Conservation (phyloP, 345 rosid genomes). For the Gossypium herbaceum region DNA sequence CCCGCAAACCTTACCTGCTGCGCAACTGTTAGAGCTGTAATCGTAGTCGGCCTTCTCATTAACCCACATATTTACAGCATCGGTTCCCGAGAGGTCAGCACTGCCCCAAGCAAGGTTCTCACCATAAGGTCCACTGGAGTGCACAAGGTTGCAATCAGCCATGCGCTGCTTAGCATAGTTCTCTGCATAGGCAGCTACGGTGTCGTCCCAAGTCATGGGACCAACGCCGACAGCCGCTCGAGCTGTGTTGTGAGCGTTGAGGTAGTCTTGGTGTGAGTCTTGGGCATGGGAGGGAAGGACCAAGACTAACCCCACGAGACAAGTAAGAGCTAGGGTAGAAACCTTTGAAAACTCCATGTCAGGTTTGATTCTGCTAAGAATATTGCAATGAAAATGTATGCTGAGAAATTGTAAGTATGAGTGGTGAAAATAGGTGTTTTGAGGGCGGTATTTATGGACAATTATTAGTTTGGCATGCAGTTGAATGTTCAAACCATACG, state of each 20-base stretch:
- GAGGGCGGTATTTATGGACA: conserved; percentile 4
- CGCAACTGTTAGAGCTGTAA: conserved; percentile 46
- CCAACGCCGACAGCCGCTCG: conserved; percentile 37
- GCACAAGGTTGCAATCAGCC: conserved; percentile 41
- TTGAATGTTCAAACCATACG: not conserved
- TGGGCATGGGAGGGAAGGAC: conserved; percentile 26
- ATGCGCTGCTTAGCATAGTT: conserved; percentile 32
- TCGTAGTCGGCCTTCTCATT: conserved; percentile 47
- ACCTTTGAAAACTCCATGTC: not conserved
- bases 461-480: not conserved
- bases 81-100: conserved; percentile 31
- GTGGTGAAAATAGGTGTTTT: not conserved
- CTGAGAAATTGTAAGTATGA: not conserved
- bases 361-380: not conserved
- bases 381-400: not conserved
- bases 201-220: conserved; percentile 43
- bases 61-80: conserved; percentile 54
- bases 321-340: conserved; percentile 6
- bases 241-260: conserved; percentile 51
- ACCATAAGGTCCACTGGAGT: conserved; percentile 58
- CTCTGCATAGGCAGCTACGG: conserved; percentile 43
- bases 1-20: conserved; percentile 28
- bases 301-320: conserved; percentile 9
- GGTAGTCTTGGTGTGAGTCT: conserved; percentile 35
- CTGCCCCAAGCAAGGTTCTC: conserved; percentile 55